Percentiles rank a stretch among this genome's conserved stretches.
Evolutionary conservation across 768 basidiomycete species (phyloP).

Genomic region (Suillus luteus): DNA sequence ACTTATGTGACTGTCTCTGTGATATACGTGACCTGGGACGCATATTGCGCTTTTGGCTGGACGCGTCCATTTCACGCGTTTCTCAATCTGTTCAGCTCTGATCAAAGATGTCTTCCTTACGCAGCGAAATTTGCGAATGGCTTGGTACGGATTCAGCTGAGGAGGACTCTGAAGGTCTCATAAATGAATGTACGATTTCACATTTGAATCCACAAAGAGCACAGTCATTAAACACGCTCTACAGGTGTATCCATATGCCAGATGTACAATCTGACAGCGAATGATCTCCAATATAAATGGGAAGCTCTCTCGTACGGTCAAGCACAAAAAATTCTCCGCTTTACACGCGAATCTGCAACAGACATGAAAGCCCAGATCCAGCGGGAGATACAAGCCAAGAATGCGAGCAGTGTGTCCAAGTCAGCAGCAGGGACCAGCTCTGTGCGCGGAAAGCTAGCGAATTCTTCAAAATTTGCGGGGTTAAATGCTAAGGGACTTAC

Average conservation of each 20-base stretch:
- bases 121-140: conserved; percentile 24
- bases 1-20: neutral
- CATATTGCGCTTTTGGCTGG: conserved; percentile 6
- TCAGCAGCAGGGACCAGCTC: neutral
- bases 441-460: conserved; percentile 6
- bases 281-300: conserved; percentile 65
- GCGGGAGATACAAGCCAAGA: conserved; percentile 35
- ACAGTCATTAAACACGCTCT: conserved; percentile 17
- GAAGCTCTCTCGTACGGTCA: conserved; percentile 49
- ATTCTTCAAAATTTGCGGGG: conserved; percentile 18
- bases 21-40: neutral
- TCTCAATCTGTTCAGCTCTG: neutral
- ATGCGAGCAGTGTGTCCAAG: conserved; percentile 26
- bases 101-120: conserved; percentile 26
- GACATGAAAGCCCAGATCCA: conserved; percentile 46
- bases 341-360: conserved; percentile 50
- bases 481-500: conserved; percentile 4
- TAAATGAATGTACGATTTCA: conserved; percentile 52
- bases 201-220: neutral
- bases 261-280: conserved; percentile 55
- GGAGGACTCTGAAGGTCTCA: conserved; percentile 41
- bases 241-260: conserved; percentile 66
- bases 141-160: conserved; percentile 30
- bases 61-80: conserved; percentile 4
- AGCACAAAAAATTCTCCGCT: conserved; percentile 41